Conservation (phyloP, 495 filamentous ascomycete species). For the Platismatia glauca region DNA sequence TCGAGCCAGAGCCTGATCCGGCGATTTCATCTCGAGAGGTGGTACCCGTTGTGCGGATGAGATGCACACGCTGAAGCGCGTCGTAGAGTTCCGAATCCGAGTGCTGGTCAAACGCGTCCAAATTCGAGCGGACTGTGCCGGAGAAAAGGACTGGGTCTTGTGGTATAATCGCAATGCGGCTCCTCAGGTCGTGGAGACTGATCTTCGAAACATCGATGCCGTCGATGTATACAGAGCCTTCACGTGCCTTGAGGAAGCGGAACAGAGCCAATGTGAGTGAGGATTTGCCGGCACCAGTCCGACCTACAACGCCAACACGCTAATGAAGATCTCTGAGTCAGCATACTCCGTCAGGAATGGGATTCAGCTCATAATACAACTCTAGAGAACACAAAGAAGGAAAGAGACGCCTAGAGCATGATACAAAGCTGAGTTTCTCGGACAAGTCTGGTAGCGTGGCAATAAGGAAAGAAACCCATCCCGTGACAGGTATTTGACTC, state of each 20-base stretch:
- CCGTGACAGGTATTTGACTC: not conserved
- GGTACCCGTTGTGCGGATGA: conserved; percentile 36
- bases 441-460: not conserved
- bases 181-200: conserved; percentile 62
- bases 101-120: conserved; percentile 72
- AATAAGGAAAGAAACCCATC: not conserved
- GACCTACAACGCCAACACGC: conserved; percentile 72
- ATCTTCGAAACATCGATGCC: conserved; percentile 69
- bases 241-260: conserved; percentile 68
- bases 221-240: conserved; percentile 65
- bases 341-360: not conserved
- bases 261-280: conserved; percentile 75
- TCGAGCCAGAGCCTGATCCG: conserved; percentile 26
- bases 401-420: not conserved
- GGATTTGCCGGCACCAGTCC: conserved; percentile 82
- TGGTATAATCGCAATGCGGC: conserved; percentile 72
- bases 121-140: conserved; percentile 72
- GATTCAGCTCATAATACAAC: no score
- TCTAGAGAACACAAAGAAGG: not conserved
- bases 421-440: not conserved
- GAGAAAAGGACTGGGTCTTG: conserved; percentile 84
- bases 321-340: conserved; percentile 25
- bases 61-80: conserved; percentile 66
- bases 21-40: conserved; percentile 31
- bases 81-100: conserved; percentile 63